Base-by-base conservation (phyloP, 257 asterid species). In the Solanum ossicruentum region DNA sequence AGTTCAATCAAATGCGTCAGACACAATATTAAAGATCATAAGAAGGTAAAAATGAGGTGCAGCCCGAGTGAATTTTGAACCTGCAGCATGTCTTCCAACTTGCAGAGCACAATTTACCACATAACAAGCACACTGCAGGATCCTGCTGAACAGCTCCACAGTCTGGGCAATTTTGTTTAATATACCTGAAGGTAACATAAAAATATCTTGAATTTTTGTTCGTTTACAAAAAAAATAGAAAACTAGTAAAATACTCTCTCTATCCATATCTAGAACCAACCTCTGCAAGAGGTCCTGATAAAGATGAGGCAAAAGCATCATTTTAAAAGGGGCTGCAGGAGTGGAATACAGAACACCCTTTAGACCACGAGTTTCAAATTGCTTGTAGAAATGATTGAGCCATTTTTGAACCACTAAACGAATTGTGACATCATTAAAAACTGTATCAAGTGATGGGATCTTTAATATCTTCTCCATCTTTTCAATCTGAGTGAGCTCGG, bases 211-310 rank as follows among this genome's bases (percentile, higher is more conserved):
- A 71, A 85, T 87, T 61, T 81, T 36, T 51, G 45, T 70, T 72
- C 16, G 55, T 83, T 84, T 56, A 82, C 49, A 60, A 65, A 75
- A 75, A 86, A 83, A 28, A 80, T 28, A 71, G 20, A 21, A 10
- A 77, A 84, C 28, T n/a, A 84, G 39, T 45, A 77, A 41, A 70
- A 63, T 57, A 84, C 54, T 39, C 43, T 54, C 87, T 52, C 52
- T 54, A 70, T 21, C 51, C 43, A 80, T 45, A 86, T 80, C 75
- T 39, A 61, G 52, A 66, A 65, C 82, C 86, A 87, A 95, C 99
- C 98, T 97, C 87, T 95, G 98, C 93, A 97, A 89, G 85, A 97
- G 91, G 86, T 97, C 98, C 91, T 97, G 98, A 84, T 93, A 97
- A 65, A 95, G 89, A 87, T 85, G 90, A 86, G 99, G 98, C 91